These are phyloP conservation scores for Xylaria sp. DNA, from an alignment of 2,329 filamentous ascomycete genomes.

Conservation along the genomic window DNA sequence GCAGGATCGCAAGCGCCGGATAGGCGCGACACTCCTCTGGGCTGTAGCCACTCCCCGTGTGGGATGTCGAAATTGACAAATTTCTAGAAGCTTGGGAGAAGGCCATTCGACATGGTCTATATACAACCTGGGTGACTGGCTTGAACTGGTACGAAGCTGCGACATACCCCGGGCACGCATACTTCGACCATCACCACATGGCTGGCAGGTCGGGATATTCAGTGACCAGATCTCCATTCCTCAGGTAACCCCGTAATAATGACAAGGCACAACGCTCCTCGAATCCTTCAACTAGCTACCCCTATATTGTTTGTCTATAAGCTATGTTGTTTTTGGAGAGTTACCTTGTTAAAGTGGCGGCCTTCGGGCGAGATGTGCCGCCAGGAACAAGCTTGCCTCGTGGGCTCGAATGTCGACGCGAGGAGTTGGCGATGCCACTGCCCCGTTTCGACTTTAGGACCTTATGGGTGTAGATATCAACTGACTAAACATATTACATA, in stretches of 20 bases:
- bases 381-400: neutral
- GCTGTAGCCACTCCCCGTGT: neutral
- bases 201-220: neutral
- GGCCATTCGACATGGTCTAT: neutral
- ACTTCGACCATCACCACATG: conserved; percentile 14
- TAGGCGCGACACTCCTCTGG: neutral
- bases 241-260: conserved; percentile 6
- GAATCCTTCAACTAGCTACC: neutral
- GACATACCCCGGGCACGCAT: neutral
- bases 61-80: neutral
- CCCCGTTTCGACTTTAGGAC: neutral
- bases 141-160: neutral
- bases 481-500: neutral
- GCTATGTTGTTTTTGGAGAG: neutral
- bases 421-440: neutral
- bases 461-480: neutral
- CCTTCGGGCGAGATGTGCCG: neutral
- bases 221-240: conserved; percentile 2
- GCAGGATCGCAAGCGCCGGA: neutral
- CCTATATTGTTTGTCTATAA: neutral
- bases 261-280: neutral
- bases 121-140: neutral
- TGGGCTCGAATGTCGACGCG: neutral
- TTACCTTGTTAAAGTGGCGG: neutral
- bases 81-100: neutral